Evolutionary conservation across 805 yeast genomes (phyloP).

Genomic region (Monosporozyma aerobia): DNA sequence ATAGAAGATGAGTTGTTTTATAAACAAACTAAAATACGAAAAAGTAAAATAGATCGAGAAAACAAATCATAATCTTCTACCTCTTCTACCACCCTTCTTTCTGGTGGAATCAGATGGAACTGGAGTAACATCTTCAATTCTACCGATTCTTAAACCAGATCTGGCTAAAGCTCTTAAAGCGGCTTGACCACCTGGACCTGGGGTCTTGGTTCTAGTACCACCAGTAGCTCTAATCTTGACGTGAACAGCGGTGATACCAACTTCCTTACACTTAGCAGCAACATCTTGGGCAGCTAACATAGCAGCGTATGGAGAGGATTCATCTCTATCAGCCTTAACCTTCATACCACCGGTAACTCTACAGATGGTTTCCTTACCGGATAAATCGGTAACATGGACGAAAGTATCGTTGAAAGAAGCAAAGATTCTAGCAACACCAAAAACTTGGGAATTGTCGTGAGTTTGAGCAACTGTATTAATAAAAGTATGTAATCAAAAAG

Average conservation of each 20-base stretch:
- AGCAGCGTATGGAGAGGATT: constrained; percentile 99
- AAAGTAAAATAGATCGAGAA: not conserved
- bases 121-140: constrained; percentile 99
- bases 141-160: constrained; percentile 99
- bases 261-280: constrained; percentile 98
- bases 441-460: constrained; percentile 96
- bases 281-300: constrained; percentile 99
- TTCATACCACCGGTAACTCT: constrained; percentile 99
- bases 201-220: constrained; percentile 99
- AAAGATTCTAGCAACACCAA: constrained; percentile 99
- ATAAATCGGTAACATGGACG: constrained; percentile 98
- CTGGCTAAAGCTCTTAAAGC: constrained; percentile 99
- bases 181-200: constrained; percentile 99
- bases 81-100: constrained; percentile 99
- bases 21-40: not conserved
- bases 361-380: constrained; percentile 99
- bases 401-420: constrained; percentile 99
- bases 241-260: constrained; percentile 99
- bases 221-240: constrained; percentile 99
- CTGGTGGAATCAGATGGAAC: constrained; percentile 99
- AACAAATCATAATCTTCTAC: constrained; percentile 86
- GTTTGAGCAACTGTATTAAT: constrained; percentile 41
- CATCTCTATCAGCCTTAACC: constrained; percentile 99
- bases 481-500: not conserved
- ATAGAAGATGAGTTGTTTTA: not conserved